Evolutionary conservation across 1,284 basidiomycete species (phyloP), one percentile per base, ranked within the genome.

Genomic region (Cerrena zonata): DNA sequence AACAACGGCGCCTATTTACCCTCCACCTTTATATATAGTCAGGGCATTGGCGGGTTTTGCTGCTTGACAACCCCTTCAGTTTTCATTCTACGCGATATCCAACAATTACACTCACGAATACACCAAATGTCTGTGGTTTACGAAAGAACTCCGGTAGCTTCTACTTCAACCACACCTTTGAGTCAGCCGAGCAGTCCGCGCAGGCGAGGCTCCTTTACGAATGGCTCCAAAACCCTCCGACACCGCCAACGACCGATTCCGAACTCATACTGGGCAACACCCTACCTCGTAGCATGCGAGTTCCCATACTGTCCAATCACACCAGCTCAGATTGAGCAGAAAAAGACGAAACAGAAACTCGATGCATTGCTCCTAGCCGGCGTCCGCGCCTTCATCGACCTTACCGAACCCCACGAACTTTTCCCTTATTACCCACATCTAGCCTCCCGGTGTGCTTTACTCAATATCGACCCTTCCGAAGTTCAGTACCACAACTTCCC

Each of bases 231-330:
- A 34, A 34, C 30, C 7, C 30, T 34, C 7, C 61, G 56, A 37
- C 52, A 53, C 50, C 58, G 65, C 43, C 65, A 76, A 0, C 77
- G 82, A 1, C 86, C 86, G 22, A 81, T 89, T 60, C 84, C 84
- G 12, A 89, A 89, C 67, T 86, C 83, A 0, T 89, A 89, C 70
- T 89, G 86, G 86, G 86, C 85, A 0, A 86, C 85, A 0, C 75
- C 80, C 0, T 68, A 73, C 12, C 76, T 89, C 26, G 73, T 89
- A 51, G 86, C 84, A 0, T 87, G 84, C 75, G 86, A 89, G 63
- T 89, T 89, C 62, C 86, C 86, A 0, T 89, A 82, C 72, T 81
- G 41, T 81, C 85, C 11, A 55, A 57, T 73, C 65, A 53, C 61
- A 11, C 62, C 61, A 43, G 66, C 74, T 55, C 71, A 59, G 45